Conservation (phyloP, 2,329 filamentous ascomycete genomes). For the Exserohilum turcica region DNA sequence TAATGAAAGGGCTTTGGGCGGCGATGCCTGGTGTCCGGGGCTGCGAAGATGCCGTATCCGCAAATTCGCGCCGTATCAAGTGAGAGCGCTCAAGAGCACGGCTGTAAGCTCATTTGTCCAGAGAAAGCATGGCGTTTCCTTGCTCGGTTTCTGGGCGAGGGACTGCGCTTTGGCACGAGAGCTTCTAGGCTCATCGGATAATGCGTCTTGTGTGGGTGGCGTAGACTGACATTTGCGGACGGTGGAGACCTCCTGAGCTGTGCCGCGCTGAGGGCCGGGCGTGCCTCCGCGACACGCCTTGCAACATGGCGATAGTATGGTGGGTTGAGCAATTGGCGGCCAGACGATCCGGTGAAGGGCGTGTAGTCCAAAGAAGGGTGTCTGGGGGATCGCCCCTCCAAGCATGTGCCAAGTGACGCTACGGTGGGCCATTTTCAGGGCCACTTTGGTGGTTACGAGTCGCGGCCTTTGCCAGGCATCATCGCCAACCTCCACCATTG, state of each 20-base stretch:
- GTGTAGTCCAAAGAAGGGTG: constrained; percentile 13
- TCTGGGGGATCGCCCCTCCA: constrained; percentile 19
- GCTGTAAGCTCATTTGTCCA: background rate
- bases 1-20: background rate
- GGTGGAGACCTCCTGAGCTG: background rate
- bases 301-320: background rate
- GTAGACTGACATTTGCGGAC: background rate
- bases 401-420: constrained; percentile 19
- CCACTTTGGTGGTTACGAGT: constrained; percentile 13
- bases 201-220: background rate
- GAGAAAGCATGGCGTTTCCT: background rate
- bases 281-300: background rate
- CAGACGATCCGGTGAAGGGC: background rate
- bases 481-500: background rate
- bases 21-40: background rate
- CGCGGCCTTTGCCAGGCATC: constrained; percentile 5
- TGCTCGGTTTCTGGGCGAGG: background rate
- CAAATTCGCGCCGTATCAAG: background rate
- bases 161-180: background rate
- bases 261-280: background rate
- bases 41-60: background rate
- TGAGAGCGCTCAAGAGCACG: background rate
- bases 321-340: background rate
- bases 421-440: constrained; percentile 19
- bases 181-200: background rate